These are phyloP conservation scores for Nevesoporus exiguus DNA, from an alignment of 768 basidiomycete genomes.

Conservation along the genomic window DNA sequence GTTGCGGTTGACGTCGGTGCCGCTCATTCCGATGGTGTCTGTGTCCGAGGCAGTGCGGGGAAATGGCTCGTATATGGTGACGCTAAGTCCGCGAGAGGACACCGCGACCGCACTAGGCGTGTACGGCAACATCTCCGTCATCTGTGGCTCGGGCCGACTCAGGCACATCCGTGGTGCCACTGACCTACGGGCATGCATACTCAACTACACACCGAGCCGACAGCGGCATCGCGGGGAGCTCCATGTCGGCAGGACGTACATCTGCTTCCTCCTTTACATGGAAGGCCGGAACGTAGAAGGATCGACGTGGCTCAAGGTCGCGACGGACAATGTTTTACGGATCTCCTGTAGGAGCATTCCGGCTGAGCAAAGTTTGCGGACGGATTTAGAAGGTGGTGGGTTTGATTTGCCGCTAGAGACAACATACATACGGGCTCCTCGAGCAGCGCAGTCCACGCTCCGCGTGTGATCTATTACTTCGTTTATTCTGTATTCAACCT, in stretches of 20 bases:
- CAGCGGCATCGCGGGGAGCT: slow-evolving; percentile 5
- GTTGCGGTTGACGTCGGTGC: slow-evolving; percentile 18
- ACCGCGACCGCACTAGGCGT: not conserved
- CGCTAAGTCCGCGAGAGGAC: not conserved
- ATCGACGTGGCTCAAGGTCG: slow-evolving; percentile 23
- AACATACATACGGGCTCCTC: slow-evolving; percentile 14
- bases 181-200: slow-evolving; percentile 22
- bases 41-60: not conserved
- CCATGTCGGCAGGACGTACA: slow-evolving; percentile 15
- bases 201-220: slow-evolving; percentile 16
- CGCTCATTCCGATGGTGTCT: slow-evolving; percentile 19
- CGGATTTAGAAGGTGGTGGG: not conserved
- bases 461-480: not conserved
- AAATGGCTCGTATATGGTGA: slow-evolving; percentile 10
- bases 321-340: slow-evolving; percentile 23
- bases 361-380: not conserved
- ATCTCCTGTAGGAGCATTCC: slow-evolving; percentile 11
- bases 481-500: too few relatives aligned
- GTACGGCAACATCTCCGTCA: slow-evolving; percentile 13
- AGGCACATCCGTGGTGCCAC: slow-evolving; percentile 5
- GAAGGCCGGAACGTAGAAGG: not conserved
- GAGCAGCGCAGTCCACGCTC: slow-evolving; percentile 3
- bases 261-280: slow-evolving; percentile 24
- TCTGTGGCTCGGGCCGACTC: slow-evolving; percentile 18
- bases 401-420: slow-evolving; percentile 12